A percentile compares a stretch with the other conserved stretches of the same genome.
phyloP scores from a whole-genome alignment of 2,329 filamentous ascomycete species.

The Alternaria viburni region DNA sequence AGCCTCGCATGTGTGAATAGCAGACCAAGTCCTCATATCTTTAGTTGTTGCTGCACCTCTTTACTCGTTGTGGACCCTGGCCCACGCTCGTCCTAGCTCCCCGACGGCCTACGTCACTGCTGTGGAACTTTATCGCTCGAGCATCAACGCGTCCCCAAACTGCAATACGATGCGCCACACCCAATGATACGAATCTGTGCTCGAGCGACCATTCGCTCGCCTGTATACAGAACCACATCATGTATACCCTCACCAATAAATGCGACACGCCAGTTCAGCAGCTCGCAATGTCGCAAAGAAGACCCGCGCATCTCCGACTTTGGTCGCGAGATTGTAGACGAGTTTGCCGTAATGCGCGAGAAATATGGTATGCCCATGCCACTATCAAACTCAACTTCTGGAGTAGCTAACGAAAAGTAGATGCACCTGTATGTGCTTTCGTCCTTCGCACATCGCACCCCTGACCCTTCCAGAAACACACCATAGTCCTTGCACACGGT shows the following conservation, averaged over 20 bases:
- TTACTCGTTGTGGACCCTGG: slow-evolving; percentile 4
- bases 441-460: slow-evolving; percentile 35
- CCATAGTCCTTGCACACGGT: slow-evolving; percentile 69
- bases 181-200: slow-evolving; percentile 40
- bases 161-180: slow-evolving; percentile 24
- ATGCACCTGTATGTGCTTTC: slow-evolving; percentile 38
- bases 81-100: slow-evolving; percentile 1
- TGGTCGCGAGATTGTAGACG: slow-evolving; percentile 63
- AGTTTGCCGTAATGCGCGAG: slow-evolving; percentile 65
- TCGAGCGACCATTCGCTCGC: slow-evolving; percentile 37
- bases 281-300: slow-evolving; percentile 31
- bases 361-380: slow-evolving; percentile 58
- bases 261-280: slow-evolving; percentile 29
- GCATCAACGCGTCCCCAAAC: slow-evolving; percentile 10
- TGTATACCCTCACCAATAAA: not conserved
- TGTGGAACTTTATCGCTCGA: slow-evolving; percentile 10
- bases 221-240: not conserved
- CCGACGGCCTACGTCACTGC: slow-evolving; percentile 31
- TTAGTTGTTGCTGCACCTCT: not conserved
- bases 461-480: slow-evolving; percentile 52
- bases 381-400: too few species aligned
- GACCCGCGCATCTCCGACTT: slow-evolving; percentile 60
- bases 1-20: not conserved
- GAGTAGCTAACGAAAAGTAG: slow-evolving; percentile 28
- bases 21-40: not conserved